Percentiles rank a stretch among this genome's conserved stretches.
These are phyloP conservation scores for Blumeriella jaapii DNA, from an alignment of 2,329 filamentous ascomycete species.

Conservation along the genomic window DNA sequence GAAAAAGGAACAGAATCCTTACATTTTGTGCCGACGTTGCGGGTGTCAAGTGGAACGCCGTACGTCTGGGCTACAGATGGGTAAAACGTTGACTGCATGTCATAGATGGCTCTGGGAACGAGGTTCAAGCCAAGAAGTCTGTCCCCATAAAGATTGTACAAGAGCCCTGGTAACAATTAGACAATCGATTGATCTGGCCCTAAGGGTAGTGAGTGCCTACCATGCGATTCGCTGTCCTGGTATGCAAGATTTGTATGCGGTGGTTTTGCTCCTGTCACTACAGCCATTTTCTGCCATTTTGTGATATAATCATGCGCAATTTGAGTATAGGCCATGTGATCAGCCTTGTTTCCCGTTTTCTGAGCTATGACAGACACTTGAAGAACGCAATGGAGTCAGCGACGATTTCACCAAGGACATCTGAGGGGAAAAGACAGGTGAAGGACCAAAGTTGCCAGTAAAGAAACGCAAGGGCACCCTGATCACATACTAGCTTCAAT, in stretches of 20 bases:
- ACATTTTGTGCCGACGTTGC: conserved; percentile 71
- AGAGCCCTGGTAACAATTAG: conserved; percentile 30
- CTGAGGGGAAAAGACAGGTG: no score
- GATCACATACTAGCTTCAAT: conserved; percentile 75
- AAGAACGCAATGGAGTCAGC: no score
- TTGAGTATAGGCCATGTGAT: conserved; percentile 45
- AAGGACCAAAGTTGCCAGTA: no score
- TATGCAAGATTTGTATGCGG: conserved; percentile 72
- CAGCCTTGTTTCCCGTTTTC: conserved; percentile 44
- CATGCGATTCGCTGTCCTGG: conserved; percentile 42
- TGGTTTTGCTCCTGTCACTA: conserved; percentile 49
- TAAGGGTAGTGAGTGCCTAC: conserved; percentile 5
- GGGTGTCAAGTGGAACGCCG: conserved; percentile 70
- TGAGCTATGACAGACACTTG: conserved; percentile 61
- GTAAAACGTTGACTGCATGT: conserved; percentile 70
- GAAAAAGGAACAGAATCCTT: background rate
- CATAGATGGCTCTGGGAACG: conserved; percentile 64
- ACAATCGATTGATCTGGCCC: no score
- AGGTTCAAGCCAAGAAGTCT: conserved; percentile 66
- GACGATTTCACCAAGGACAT: no score
- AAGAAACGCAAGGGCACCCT: no score
- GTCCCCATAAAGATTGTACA: conserved; percentile 81
- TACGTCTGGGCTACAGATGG: conserved; percentile 58
- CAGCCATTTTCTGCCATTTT: conserved; percentile 60
- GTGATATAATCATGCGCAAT: conserved; percentile 60